These are phyloP conservation scores for Xylariaceae sp. DNA, from an alignment of 2,329 filamentous ascomycete species.

Conservation along the genomic window DNA sequence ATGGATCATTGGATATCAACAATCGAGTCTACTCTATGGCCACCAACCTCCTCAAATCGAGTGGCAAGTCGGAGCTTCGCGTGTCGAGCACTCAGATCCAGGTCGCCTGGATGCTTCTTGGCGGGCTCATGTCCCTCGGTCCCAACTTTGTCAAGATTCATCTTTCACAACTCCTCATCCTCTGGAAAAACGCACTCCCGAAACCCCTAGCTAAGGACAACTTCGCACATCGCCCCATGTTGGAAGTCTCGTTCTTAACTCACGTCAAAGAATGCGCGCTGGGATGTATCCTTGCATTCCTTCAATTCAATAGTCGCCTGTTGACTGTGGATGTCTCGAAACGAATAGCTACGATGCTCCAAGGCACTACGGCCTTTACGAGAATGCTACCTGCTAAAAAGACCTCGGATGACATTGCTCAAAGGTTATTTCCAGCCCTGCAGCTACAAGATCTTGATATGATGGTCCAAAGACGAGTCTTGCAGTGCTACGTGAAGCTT, in stretches of 20 bases:
- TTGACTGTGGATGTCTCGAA: constrained; percentile 92
- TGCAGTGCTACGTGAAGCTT: constrained; percentile 91
- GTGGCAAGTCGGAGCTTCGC: constrained; percentile 80
- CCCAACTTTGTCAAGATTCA: constrained; percentile 99
- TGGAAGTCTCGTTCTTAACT: constrained; percentile 87
- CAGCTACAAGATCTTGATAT: constrained; percentile 85
- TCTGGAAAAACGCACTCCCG: constrained; percentile 96
- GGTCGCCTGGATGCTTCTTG: constrained; percentile 95
- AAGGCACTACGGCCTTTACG: constrained; percentile 88
- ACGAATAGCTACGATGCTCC: constrained; percentile 85
- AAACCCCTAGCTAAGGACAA: constrained; percentile 93
- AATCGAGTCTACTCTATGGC: constrained; percentile 86
- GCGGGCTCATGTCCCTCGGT: constrained; percentile 90
- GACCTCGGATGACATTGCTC: constrained; percentile 75
- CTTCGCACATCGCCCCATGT: constrained; percentile 69
- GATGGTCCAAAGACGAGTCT: constrained; percentile 85
- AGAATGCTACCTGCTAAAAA: constrained; percentile 77
- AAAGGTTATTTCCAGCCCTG: constrained; percentile 74
- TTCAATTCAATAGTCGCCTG: constrained; percentile 87
- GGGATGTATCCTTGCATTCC: constrained; percentile 82
- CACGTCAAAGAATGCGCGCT: constrained; percentile 94
- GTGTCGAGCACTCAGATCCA: constrained; percentile 93
- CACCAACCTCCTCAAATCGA: constrained; percentile 85
- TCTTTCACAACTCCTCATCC: constrained; percentile 79
- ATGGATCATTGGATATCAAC: constrained; percentile 93